Conservation (phyloP, 805 yeast species). For the Starmerella stellata region DNA sequence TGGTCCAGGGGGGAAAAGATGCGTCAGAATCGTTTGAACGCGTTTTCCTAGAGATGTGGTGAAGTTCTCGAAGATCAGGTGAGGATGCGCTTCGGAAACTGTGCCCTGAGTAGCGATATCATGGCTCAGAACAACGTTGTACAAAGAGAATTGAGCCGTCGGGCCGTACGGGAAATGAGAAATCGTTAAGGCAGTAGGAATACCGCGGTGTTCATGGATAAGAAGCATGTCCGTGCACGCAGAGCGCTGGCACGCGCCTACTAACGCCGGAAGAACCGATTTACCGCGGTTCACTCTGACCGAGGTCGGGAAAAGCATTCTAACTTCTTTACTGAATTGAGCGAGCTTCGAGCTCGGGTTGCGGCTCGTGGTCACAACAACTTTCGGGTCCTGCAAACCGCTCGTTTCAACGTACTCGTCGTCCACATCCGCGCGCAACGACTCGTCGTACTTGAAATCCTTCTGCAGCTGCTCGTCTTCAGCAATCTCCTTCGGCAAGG, state of each 20-base stretch:
- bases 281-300: constrained; percentile 86
- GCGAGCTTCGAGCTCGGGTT: constrained; percentile 70
- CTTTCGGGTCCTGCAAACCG: constrained; percentile 78
- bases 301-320: constrained; percentile 74
- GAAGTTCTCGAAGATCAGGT: constrained; percentile 80
- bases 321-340: constrained; percentile 86
- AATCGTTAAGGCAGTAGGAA: constrained; percentile 80
- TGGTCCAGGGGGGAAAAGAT: constrained; percentile 92
- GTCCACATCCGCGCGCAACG: constrained; percentile 46
- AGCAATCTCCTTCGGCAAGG: constrained; percentile 74
- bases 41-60: constrained; percentile 64
- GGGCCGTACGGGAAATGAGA: constrained; percentile 98
- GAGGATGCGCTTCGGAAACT: constrained; percentile 84
- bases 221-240: constrained; percentile 71
- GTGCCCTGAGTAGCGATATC: constrained; percentile 75
- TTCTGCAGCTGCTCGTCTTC: constrained; percentile 68
- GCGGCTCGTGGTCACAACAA: constrained; percentile 84
- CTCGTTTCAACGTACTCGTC: constrained; percentile 80
- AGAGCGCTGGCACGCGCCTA: constrained; percentile 62
- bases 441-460: constrained; percentile 75
- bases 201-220: constrained; percentile 94
- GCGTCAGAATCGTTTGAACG: constrained; percentile 62
- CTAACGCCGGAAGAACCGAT: constrained; percentile 66
- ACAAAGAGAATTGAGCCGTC: constrained; percentile 80
- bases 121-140: constrained; percentile 85